phyloP scores from a whole-genome alignment of 176 grass and related monocot genomes.

The Urochloa ruziziensis region DNA sequence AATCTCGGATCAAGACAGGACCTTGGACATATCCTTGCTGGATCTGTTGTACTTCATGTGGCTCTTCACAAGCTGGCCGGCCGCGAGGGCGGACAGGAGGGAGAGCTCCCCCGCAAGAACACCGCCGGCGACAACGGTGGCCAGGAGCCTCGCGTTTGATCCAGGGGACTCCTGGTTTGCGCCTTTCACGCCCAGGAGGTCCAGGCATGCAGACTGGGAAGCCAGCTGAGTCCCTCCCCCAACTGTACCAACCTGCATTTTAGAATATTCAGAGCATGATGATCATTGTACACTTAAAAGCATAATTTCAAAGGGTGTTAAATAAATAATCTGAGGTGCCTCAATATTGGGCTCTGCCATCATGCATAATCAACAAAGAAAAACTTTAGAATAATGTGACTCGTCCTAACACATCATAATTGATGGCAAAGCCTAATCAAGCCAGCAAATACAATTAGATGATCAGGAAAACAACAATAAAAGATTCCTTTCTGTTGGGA shows the following conservation, averaged over 20 bases:
- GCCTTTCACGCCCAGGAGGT: conserved; percentile 86
- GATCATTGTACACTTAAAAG: neutral
- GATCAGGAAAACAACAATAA: conserved; percentile 2
- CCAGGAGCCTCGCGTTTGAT: conserved; percentile 79
- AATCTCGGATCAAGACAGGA: conserved; percentile 16
- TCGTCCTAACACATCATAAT: neutral
- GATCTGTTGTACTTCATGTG: conserved; percentile 99
- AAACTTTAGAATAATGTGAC: neutral
- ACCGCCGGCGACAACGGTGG: conserved; percentile 77
- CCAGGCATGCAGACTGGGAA: conserved; percentile 79
- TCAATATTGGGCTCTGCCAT: neutral
- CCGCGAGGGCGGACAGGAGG: conserved; percentile 77
- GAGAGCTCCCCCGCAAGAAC: conserved; percentile 95
- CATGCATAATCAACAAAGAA: neutral
- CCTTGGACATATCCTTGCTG: conserved; percentile 66
- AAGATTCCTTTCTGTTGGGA: neutral
- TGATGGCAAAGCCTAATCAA: no score
- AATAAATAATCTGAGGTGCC: neutral
- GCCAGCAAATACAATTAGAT: no score
- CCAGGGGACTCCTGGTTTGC: conserved; percentile 63
- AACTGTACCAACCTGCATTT: conserved; percentile 89
- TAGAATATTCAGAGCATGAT: neutral
- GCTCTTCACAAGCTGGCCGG: conserved; percentile 88
- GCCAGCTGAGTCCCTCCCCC: conserved; percentile 89
- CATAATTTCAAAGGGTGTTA: neutral